These are phyloP conservation scores for Cystobasidium slooffiae DNA, from an alignment of 1,284 basidiomycete species.

Conservation along the genomic window DNA sequence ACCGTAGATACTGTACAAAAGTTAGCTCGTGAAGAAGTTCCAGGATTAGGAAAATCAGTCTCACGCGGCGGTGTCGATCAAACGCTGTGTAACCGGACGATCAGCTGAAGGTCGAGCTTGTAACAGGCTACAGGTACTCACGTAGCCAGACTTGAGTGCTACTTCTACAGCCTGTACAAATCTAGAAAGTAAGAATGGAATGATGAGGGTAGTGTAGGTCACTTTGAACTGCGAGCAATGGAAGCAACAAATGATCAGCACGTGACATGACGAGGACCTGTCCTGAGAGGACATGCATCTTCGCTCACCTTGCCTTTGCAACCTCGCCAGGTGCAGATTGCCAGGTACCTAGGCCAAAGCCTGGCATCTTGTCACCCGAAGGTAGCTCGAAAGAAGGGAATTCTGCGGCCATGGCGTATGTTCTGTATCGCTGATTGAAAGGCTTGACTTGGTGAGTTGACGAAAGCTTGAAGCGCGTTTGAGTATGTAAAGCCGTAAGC, in stretches of 20 bases:
- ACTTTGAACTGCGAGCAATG: background rate
- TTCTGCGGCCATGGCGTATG: background rate
- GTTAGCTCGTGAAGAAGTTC: background rate
- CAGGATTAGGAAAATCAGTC: background rate
- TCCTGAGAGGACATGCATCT: conserved; percentile 63
- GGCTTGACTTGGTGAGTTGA: too few relatives aligned
- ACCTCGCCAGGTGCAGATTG: conserved; percentile 65
- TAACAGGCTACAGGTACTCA: background rate
- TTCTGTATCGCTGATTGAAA: too few relatives aligned
- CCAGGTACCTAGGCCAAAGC: conserved; percentile 67
- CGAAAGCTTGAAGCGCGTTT: too few relatives aligned
- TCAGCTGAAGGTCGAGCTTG: background rate
- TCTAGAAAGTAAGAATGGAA: background rate
- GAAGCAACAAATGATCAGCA: background rate
- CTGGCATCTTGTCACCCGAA: conserved; percentile 19
- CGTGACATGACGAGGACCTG: conserved; percentile 68
- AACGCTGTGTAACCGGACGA: background rate
- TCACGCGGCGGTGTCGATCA: conserved; percentile 16
- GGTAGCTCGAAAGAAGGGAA: conserved; percentile 20
- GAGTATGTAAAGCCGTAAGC: background rate
- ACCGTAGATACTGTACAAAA: background rate
- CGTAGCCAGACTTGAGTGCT: conserved; percentile 7
- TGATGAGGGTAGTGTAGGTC: background rate
- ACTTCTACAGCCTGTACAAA: conserved; percentile 1
- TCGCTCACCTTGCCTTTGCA: conserved; percentile 58